Conservation (phyloP, 2,329 filamentous ascomycete species). For the Ceratocystiopsis sp. region DNA sequence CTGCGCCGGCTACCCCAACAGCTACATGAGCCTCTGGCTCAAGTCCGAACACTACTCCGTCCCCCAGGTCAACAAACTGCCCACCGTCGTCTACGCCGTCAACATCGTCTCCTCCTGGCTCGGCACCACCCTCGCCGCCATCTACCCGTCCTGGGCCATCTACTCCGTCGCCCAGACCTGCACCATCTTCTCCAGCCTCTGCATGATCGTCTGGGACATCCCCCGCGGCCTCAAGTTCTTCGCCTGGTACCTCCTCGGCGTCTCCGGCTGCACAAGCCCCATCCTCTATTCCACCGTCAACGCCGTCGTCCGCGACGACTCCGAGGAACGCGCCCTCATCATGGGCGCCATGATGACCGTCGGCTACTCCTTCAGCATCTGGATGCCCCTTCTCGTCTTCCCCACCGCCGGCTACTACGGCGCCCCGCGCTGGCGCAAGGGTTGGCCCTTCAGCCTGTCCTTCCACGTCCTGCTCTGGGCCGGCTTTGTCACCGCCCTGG, state of each 20-base stretch:
- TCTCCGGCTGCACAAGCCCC: background rate
- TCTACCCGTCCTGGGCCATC: conserved; percentile 12
- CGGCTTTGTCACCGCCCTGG: conserved; percentile 21
- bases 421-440: conserved; percentile 29
- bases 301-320: conserved; percentile 1
- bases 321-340: background rate
- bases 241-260: background rate
- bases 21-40: conserved; percentile 28
- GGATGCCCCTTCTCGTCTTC: conserved; percentile 25
- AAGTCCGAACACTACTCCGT: conserved; percentile 27
- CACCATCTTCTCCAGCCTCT: background rate
- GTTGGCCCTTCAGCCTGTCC: conserved; percentile 28
- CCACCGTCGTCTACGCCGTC: too few relatives aligned
- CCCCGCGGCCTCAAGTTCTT: conserved; percentile 1
- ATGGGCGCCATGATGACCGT: conserved; percentile 15
- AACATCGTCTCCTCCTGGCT: conserved; percentile 29
- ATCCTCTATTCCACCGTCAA: background rate
- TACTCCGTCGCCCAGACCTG: background rate
- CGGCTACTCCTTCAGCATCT: conserved; percentile 27
- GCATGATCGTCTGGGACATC: background rate
- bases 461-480: conserved; percentile 28
- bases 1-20: conserved; percentile 26
- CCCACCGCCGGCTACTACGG: conserved; percentile 23
- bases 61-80: conserved; percentile 25
- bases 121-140: conserved; percentile 36